Conservation (phyloP, 2,329 filamentous ascomycete species). For the Colletotrichum musae region DNA sequence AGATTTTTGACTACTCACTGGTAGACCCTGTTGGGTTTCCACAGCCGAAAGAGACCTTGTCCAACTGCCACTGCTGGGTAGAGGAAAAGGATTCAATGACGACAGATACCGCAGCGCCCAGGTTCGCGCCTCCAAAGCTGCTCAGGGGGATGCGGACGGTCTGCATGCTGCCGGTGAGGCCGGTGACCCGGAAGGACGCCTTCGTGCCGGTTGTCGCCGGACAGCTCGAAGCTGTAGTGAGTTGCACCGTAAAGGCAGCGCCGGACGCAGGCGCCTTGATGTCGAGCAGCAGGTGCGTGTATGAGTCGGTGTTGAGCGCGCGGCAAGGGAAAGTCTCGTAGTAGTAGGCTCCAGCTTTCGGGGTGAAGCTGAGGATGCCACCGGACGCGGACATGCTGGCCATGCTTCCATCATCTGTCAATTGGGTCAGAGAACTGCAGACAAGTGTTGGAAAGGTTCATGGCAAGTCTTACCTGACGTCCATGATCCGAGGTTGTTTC, state of each 20-base stretch:
- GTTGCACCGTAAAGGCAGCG: conserved; percentile 51
- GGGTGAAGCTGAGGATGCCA: conserved; percentile 65
- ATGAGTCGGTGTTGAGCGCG: conserved; percentile 59
- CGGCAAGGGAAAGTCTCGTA: conserved; percentile 68
- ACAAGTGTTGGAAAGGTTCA: not conserved
- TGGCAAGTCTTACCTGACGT: conserved; percentile 51
- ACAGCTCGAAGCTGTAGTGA: conserved; percentile 58
- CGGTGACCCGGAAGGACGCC: conserved; percentile 58
- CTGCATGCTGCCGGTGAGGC: conserved; percentile 64
- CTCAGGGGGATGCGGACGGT: conserved; percentile 65
- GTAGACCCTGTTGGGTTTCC: conserved; percentile 30
- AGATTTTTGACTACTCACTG: conserved; percentile 33
- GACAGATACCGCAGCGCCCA: conserved; percentile 62
- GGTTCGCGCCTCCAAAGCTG: conserved; percentile 64
- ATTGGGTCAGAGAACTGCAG: conserved; percentile 13
- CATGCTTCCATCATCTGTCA: conserved; percentile 65
- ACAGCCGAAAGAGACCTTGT: conserved; percentile 63
- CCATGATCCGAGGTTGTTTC: conserved; percentile 52
- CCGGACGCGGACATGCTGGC: conserved; percentile 55
- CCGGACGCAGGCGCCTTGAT: conserved; percentile 45
- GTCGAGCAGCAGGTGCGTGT: conserved; percentile 58
- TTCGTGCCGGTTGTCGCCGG: conserved; percentile 58
- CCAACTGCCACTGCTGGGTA: conserved; percentile 58
- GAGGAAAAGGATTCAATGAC: conserved; percentile 57
- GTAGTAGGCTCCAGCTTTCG: conserved; percentile 64